These are phyloP conservation scores for Xylaria bambusicola DNA, from an alignment of 495 filamentous ascomycete species.

Conservation along the genomic window DNA sequence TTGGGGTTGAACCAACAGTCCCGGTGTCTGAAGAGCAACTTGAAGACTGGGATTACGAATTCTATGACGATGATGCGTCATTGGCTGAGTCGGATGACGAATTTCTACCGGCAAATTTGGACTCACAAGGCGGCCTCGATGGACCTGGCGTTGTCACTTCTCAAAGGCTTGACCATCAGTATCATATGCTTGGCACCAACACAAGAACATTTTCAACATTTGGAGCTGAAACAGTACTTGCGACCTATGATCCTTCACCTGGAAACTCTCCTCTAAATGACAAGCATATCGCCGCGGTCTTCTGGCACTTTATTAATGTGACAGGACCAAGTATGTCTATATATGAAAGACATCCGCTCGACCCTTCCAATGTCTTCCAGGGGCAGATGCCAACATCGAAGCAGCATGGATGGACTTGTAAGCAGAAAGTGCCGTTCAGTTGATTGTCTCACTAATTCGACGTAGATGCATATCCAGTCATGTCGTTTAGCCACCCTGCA, in stretches of 20 bases:
- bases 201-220: slow-evolving; percentile 47
- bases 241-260: slow-evolving; percentile 72
- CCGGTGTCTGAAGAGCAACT: neutral
- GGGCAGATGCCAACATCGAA: slow-evolving; percentile 64
- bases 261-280: slow-evolving; percentile 82
- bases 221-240: slow-evolving; percentile 62
- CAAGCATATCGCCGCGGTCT: slow-evolving; percentile 78
- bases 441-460: neutral
- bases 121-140: slow-evolving; percentile 35
- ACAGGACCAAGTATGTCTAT: slow-evolving; percentile 86
- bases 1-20: slow-evolving; percentile 19
- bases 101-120: slow-evolving; percentile 25
- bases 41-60: slow-evolving; percentile 41
- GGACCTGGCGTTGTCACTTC: slow-evolving; percentile 43
- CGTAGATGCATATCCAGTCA: slow-evolving; percentile 75
- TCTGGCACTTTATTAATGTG: slow-evolving; percentile 89
- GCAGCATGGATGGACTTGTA: slow-evolving; percentile 79
- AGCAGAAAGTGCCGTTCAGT: slow-evolving; percentile 20
- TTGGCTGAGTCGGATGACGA: slow-evolving; percentile 60
- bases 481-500: slow-evolving; percentile 79
- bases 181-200: slow-evolving; percentile 39
- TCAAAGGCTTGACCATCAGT: slow-evolving; percentile 32
- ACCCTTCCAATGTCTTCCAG: slow-evolving; percentile 70
- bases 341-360: slow-evolving; percentile 81
- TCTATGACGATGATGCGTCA: slow-evolving; percentile 68